These are phyloP conservation scores for Terfezia claveryi DNA, from an alignment of 495 filamentous ascomycete species.

Conservation along the genomic window DNA sequence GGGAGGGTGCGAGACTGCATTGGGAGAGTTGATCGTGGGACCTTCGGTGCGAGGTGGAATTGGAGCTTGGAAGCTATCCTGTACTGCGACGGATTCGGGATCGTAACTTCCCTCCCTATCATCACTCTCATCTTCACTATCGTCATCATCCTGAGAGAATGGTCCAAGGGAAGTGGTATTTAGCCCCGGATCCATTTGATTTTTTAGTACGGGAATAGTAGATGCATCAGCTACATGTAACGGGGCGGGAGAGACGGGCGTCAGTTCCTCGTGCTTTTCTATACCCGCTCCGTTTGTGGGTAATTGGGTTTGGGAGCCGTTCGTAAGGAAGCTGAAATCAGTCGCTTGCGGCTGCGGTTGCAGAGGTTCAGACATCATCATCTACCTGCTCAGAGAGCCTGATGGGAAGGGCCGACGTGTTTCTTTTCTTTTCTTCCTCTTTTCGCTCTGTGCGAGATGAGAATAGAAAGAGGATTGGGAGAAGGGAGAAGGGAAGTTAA, in stretches of 20 bases:
- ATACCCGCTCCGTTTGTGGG: not conserved
- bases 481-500: too few relatives aligned
- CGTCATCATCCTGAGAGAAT: constrained; percentile 12
- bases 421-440: too few relatives aligned
- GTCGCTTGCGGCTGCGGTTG: too few relatives aligned
- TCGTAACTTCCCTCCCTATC: constrained; percentile 15
- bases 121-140: constrained; percentile 17
- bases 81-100: constrained; percentile 9
- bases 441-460: too few relatives aligned
- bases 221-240: constrained; percentile 18
- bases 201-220: constrained; percentile 16
- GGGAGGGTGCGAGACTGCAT: not conserved
- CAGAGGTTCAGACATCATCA: too few relatives aligned
- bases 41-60: constrained; percentile 8
- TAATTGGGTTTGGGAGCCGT: not conserved
- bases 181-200: constrained; percentile 19
- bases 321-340: not conserved
- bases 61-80: constrained; percentile 7
- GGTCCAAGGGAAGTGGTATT: constrained; percentile 12
- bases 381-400: too few relatives aligned
- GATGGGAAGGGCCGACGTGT: too few relatives aligned
- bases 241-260: constrained; percentile 17
- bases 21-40: not conserved
- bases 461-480: too few relatives aligned
- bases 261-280: constrained; percentile 10